Conservation (phyloP, 306 rosid genomes). For the Trifolium repens region DNA sequence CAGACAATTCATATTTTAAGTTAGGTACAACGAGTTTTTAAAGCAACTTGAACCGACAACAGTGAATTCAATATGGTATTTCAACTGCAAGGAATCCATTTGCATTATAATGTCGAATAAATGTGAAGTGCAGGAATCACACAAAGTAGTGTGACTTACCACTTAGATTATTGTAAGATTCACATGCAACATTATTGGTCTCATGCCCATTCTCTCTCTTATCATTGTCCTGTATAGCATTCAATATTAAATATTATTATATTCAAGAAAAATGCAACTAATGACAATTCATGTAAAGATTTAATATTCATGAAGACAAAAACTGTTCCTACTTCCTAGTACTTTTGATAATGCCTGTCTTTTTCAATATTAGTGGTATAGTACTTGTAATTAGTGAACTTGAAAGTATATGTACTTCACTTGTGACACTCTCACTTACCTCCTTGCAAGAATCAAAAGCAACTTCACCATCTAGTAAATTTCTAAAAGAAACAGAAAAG, state of each 20-base stretch:
- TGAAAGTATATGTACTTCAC: conserved; percentile 34
- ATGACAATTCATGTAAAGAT: conserved; percentile 7
- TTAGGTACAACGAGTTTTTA: background rate
- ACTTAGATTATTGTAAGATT: conserved; percentile 40
- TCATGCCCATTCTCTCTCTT: conserved; percentile 38
- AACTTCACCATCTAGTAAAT: conserved; percentile 57
- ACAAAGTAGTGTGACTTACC: conserved; percentile 49
- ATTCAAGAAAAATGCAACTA: conserved; percentile 28
- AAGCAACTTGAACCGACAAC: background rate
- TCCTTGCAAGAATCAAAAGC: conserved; percentile 50
- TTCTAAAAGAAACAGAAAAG: conserved; percentile 53
- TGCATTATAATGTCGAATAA: conserved; percentile 7
- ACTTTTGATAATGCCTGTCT: conserved; percentile 27
- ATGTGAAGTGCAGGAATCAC: background rate
- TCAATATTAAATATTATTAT: conserved; percentile 23
- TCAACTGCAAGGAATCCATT: background rate
- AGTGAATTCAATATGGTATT: background rate
- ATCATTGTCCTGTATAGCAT: conserved; percentile 48
- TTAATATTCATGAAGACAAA: background rate
- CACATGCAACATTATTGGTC: conserved; percentile 39
- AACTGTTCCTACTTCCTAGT: conserved; percentile 19
- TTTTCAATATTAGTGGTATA: conserved; percentile 26
- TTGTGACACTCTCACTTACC: conserved; percentile 52
- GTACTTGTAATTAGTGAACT: conserved; percentile 21
- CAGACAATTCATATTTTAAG: background rate